A percentile compares a stretch with the other conserved stretches of the same genome.
phyloP scores from a whole-genome alignment of 768 basidiomycete genomes.

The Suillus occidentalis region DNA sequence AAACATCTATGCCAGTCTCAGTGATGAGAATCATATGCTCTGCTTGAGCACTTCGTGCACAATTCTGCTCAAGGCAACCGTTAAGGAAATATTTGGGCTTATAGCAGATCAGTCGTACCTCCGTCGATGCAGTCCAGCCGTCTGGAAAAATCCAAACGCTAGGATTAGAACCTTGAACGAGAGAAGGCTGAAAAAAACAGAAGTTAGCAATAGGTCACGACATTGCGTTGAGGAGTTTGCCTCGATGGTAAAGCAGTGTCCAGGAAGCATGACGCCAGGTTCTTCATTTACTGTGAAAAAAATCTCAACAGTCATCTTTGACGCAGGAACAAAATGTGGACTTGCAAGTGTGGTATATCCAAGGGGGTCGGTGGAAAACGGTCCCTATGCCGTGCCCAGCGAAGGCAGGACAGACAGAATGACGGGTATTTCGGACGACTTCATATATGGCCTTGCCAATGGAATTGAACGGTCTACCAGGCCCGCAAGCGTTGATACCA shows the following conservation, averaged over 20 bases:
- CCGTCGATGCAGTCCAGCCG: conserved; percentile 91
- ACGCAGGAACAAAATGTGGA: conserved; percentile 1
- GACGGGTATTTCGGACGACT: conserved; percentile 38
- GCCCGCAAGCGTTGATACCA: conserved; percentile 75
- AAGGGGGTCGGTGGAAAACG: conserved; percentile 78
- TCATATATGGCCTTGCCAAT: conserved; percentile 75
- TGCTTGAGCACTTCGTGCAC: conserved; percentile 79
- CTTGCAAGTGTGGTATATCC: conserved; percentile 78
- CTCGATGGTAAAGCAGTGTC: conserved; percentile 94
- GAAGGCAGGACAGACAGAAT: conserved; percentile 70
- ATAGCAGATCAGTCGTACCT: conserved; percentile 43
- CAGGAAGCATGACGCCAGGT: conserved; percentile 76
- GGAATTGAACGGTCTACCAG: conserved; percentile 61
- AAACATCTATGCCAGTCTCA: conserved; percentile 70
- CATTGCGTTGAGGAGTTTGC: conserved; percentile 33
- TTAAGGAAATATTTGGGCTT: conserved; percentile 6
- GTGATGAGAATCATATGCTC: conserved; percentile 91
- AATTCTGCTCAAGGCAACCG: conserved; percentile 48
- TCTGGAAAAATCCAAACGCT: conserved; percentile 81
- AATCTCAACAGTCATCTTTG: background rate
- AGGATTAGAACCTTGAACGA: conserved; percentile 75
- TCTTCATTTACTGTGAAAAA: conserved; percentile 70
- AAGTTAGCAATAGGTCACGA: background rate
- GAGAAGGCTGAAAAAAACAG: conserved; percentile 50
- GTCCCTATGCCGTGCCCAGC: conserved; percentile 87